phyloP scores from a whole-genome alignment of 2,329 filamentous ascomycete genomes.

The Fusarium sp. region DNA sequence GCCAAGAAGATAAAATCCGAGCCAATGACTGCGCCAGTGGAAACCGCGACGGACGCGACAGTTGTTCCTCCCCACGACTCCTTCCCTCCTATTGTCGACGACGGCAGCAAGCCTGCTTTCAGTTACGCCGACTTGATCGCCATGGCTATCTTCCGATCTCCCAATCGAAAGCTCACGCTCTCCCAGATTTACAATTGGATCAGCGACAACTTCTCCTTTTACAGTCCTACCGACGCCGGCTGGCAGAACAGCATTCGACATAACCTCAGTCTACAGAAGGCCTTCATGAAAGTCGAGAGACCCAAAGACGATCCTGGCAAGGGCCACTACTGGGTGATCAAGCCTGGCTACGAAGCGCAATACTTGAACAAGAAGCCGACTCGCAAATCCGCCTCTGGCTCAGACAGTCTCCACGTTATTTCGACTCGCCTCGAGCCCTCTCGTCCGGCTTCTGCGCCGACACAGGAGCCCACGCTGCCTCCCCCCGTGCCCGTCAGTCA shows the following conservation, averaged over 20 bases:
- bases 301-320: conserved; percentile 98
- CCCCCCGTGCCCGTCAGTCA: conserved; percentile 55
- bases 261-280: conserved; percentile 96
- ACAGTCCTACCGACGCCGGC: conserved; percentile 83
- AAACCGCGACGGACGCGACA: conserved; percentile 9
- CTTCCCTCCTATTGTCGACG: conserved; percentile 85
- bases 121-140: conserved; percentile 96
- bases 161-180: conserved; percentile 84
- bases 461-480: conserved; percentile 62
- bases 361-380: conserved; percentile 89
- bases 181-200: conserved; percentile 99
- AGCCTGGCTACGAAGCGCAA: conserved; percentile 86
- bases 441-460: conserved; percentile 52
- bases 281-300: conserved; percentile 93
- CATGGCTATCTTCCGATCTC: conserved; percentile 93
- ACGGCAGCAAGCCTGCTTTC: conserved; percentile 87
- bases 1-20: conserved; percentile 76
- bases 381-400: conserved; percentile 66
- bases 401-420: conserved; percentile 69
- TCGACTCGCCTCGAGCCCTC: conserved; percentile 66
- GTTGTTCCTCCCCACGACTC: conserved; percentile 75
- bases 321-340: conserved; percentile 96
- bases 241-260: conserved; percentile 99
- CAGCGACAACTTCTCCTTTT: conserved; percentile 92
- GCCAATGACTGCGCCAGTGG: conserved; percentile 39